These are phyloP conservation scores for Ustilago bromivora DNA, from an alignment of 1,284 basidiomycete genomes.

Conservation along the genomic window DNA sequence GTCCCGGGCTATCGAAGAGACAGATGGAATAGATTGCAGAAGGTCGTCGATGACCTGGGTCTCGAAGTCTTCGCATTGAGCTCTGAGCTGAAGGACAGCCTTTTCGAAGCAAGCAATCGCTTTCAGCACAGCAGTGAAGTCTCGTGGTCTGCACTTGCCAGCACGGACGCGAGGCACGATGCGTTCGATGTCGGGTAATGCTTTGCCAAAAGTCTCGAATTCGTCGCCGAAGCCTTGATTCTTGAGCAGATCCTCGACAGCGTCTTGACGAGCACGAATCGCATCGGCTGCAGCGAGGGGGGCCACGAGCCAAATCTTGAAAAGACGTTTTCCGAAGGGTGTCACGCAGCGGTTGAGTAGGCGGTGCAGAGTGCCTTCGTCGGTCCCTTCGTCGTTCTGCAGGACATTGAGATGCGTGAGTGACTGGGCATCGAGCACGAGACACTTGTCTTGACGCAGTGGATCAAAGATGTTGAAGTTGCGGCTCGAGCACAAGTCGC, in stretches of 20 bases:
- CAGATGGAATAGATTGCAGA: constrained; percentile 59
- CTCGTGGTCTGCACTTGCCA: constrained; percentile 65
- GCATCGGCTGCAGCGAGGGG: constrained; percentile 58
- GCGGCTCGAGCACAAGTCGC: constrained; percentile 64
- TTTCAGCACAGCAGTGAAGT: constrained; percentile 64
- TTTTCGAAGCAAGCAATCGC: constrained; percentile 53
- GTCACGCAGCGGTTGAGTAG: constrained; percentile 68
- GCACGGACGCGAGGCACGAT: constrained; percentile 65
- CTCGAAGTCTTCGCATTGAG: constrained; percentile 45
- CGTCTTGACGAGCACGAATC: constrained; percentile 64
- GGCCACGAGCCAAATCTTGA: constrained; percentile 67
- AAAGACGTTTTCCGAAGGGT: constrained; percentile 68
- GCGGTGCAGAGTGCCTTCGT: constrained; percentile 65
- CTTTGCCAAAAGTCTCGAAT: constrained; percentile 59
- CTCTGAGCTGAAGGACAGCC: constrained; percentile 32
- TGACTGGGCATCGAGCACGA: constrained; percentile 68
- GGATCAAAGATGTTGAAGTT: constrained; percentile 68
- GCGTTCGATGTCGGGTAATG: constrained; percentile 66
- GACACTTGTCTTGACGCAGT: constrained; percentile 53
- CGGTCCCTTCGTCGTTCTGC: constrained; percentile 67
- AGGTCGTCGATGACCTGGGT: constrained; percentile 36
- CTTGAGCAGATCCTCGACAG: constrained; percentile 63
- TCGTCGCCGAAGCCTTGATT: constrained; percentile 55
- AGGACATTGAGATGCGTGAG: constrained; percentile 67
- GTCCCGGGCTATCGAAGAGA: constrained; percentile 51